phyloP scores from a whole-genome alignment of 1,284 basidiomycete genomes.

The Xerocomus amazonicus region DNA sequence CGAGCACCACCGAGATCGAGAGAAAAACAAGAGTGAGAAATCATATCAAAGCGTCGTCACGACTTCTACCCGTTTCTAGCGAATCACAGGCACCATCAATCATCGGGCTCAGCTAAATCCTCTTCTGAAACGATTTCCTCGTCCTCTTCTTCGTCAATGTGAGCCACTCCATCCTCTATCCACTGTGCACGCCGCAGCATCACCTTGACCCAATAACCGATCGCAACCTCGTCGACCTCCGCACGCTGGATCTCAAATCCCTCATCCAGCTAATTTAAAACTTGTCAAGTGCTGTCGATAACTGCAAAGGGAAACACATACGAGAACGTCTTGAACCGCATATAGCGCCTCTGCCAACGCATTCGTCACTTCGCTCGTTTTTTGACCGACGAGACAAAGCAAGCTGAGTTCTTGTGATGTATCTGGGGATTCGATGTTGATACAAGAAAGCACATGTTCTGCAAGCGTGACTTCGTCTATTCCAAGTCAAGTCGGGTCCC shows the following conservation, averaged over 20 bases:
- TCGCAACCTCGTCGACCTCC: constrained; percentile 13
- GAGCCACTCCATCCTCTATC: not conserved
- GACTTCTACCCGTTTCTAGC: no score
- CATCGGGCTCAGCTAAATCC: no score
- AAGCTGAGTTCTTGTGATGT: constrained; percentile 14
- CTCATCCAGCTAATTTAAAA: not conserved
- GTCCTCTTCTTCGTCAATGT: not conserved
- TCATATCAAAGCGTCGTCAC: no score
- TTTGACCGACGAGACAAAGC: constrained; percentile 10
- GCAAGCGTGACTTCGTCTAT: constrained; percentile 2
- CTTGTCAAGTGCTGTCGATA: not conserved
- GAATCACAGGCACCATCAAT: no score
- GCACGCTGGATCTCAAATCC: constrained; percentile 5
- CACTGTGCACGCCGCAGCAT: not conserved
- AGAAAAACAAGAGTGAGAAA: no score
- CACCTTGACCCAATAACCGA: constrained; percentile 21
- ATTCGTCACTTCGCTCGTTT: constrained; percentile 6
- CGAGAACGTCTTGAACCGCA: constrained; percentile 7
- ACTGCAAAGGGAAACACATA: constrained; percentile 3
- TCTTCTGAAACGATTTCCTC: not conserved
- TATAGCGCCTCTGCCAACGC: constrained; percentile 7
- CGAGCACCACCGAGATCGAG: no score
- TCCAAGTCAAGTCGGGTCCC: not conserved
- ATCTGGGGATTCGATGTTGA: constrained; percentile 4
- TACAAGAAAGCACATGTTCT: constrained; percentile 8